Base-by-base conservation (phyloP, 2,329 filamentous ascomycete genomes). In the Blastomyces silverae region DNA sequence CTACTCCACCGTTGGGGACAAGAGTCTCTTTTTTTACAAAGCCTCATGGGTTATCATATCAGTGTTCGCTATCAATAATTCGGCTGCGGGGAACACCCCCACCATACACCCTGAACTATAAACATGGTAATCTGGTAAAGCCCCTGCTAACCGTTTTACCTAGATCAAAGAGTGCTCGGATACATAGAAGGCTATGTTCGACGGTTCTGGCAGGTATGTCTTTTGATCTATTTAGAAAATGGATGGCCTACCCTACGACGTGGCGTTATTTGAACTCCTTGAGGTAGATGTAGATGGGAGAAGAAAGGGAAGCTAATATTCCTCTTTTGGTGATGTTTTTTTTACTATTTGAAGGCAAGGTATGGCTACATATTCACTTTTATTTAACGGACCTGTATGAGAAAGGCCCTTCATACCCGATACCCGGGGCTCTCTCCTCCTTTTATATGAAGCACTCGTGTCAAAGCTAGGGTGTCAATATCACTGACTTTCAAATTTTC, bases 141-240 rank as follows among this genome's bases (percentile, higher is more conserved):
- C 57, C 31, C 2, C 44, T 25, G 28, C 42, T 55, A 42, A 52
- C 42, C 1, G 5, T 44, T 44, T 6, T 46, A 13, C 39, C 64
- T 37, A 97, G 93, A 97, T 74, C 84, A 86, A 71, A 85, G 92
- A 65, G 81, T 97, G 37, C 90, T 92, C 1, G 94, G 93, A 59
- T 97, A 91, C 81, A 92, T 97, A 28, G 89, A 87, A 70, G 92
- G 92, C 70, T 99, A 97, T 76, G 92, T 99, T 52, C 87, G 94
- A 65, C 85, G 94, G 48, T 97, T 99, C 78, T 99, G 94, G 94
- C 94, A 99, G 87, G 93, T 95, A 83, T 71, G 89, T 77, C 28
- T 55, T 60, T 64, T 55, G 67, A 20, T 28, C 25, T 64, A 66
- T n/a, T 11, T n/a, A 25, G 31, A 34, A 22, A 13, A 31, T 46